A percentile compares a stretch with the other conserved stretches of the same genome.
Evolutionary conservation across 495 filamentous ascomycete genomes (phyloP).

Genomic region (Daldinia decipiens): DNA sequence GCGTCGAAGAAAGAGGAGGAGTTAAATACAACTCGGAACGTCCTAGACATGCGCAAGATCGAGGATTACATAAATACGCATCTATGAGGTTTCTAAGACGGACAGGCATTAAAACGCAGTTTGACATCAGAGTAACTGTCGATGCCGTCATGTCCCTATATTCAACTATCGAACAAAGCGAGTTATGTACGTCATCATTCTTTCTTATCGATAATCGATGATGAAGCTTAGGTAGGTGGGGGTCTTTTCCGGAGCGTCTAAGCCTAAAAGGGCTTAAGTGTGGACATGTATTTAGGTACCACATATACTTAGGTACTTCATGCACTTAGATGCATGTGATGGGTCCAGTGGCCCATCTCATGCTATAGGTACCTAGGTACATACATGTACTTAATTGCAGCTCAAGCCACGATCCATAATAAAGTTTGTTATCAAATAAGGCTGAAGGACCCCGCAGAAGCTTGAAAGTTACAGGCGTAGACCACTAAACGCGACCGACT

Average conservation of each 20-base stretch:
- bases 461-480: conserved; percentile 13
- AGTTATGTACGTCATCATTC: conserved; percentile 36
- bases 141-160: conserved; percentile 44
- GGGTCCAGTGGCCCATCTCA: too few species aligned
- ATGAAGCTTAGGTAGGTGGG: background rate
- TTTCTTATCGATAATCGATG: conserved; percentile 32
- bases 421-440: conserved; percentile 24
- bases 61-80: conserved; percentile 2
- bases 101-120: conserved; percentile 21
- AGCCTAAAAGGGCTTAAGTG: background rate
- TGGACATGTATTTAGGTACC: conserved; percentile 7
- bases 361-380: too few species aligned
- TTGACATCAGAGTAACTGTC: conserved; percentile 42
- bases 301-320: background rate
- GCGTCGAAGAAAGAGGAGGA: background rate
- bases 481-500: conserved; percentile 39
- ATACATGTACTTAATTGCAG: too few species aligned
- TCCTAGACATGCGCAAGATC: conserved; percentile 18
- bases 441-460: conserved; percentile 33
- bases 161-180: conserved; percentile 21
- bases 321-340: background rate
- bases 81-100: conserved; percentile 12
- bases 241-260: background rate
- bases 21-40: conserved; percentile 16
- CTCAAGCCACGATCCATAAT: conserved; percentile 18